Evolutionary conservation across 2,329 filamentous ascomycete genomes (phyloP).

Genomic region (Microsporum canis): DNA sequence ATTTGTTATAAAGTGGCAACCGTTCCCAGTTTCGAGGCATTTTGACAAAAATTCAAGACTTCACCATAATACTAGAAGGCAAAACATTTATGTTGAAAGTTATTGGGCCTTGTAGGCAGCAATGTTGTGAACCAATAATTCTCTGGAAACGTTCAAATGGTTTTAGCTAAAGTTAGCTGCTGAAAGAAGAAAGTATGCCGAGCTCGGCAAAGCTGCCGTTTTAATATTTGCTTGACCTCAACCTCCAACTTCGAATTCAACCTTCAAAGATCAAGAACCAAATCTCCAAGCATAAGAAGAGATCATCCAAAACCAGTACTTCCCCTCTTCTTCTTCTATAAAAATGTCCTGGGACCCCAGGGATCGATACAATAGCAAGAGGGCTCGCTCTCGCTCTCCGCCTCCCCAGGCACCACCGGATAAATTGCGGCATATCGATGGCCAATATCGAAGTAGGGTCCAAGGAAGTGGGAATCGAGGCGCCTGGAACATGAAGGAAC

Average conservation of each 20-base stretch:
- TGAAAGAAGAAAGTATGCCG: not conserved
- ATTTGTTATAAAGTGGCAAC: slow-evolving; percentile 20
- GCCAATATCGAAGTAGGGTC: slow-evolving; percentile 19
- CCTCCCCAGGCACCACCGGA: slow-evolving; percentile 30
- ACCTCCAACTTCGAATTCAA: not conserved
- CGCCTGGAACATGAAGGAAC: slow-evolving; percentile 27
- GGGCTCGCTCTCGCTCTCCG: slow-evolving; percentile 34
- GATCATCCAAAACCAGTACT: not conserved
- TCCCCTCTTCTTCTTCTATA: not conserved
- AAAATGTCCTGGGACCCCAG: not conserved
- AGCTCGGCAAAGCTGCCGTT: not conserved
- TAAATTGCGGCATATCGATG: slow-evolving; percentile 27
- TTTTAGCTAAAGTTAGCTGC: not conserved
- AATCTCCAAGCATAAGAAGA: not conserved
- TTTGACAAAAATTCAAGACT: not conserved
- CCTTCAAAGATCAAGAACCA: not conserved
- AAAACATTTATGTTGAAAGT: not conserved
- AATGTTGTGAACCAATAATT: not conserved
- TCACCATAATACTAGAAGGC: not conserved
- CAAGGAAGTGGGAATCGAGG: slow-evolving; percentile 17
- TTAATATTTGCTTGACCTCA: not conserved
- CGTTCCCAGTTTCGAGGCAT: slow-evolving; percentile 30
- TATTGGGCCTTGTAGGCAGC: not conserved
- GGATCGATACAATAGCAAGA: slow-evolving; percentile 27
- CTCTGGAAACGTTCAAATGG: not conserved